These are phyloP conservation scores for Coleophoma cylindrospora DNA, from an alignment of 2,329 filamentous ascomycete genomes.

Conservation along the genomic window DNA sequence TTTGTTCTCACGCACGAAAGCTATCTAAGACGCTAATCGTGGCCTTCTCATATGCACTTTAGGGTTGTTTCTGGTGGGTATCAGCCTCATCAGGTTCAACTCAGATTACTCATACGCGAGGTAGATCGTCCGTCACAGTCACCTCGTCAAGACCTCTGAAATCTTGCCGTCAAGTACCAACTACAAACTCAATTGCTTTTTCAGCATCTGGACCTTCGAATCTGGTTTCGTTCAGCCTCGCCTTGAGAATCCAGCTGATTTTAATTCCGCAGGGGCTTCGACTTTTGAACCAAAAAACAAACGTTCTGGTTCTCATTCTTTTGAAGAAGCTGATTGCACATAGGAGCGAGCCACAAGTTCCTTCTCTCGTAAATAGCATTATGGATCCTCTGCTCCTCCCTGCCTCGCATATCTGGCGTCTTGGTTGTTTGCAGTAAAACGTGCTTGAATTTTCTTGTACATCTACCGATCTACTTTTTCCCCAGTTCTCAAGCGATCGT, in stretches of 20 bases:
- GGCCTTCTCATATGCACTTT: conserved; percentile 13
- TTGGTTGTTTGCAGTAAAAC: too few relatives aligned
- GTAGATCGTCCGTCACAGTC: too few relatives aligned
- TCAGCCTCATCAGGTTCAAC: too few relatives aligned
- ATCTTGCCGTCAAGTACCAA: too few relatives aligned
- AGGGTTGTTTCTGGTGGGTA: conserved; percentile 21
- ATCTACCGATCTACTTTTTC: too few relatives aligned
- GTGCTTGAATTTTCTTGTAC: too few relatives aligned
- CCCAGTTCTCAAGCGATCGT: too few relatives aligned
- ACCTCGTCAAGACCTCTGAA: too few relatives aligned
- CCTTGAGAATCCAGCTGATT: conserved; percentile 21
- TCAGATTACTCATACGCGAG: too few relatives aligned
- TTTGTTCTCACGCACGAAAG: conserved; percentile 83
- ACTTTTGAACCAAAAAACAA: background rate
- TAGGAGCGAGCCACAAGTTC: conserved; percentile 8
- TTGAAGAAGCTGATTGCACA: conserved; percentile 23
- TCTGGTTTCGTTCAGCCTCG: background rate
- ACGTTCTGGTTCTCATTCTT: background rate
- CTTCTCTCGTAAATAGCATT: too few relatives aligned
- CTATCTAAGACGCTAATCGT: conserved; percentile 54
- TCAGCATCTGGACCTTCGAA: conserved; percentile 4
- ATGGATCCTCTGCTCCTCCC: too few relatives aligned
- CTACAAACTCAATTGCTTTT: background rate
- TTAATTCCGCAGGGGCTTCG: conserved; percentile 19
- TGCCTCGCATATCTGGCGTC: too few relatives aligned